A percentile compares a stretch with the other conserved stretches of the same genome.
phyloP scores from a whole-genome alignment of 306 rosid genomes.

The Begonia peltatifolia region DNA sequence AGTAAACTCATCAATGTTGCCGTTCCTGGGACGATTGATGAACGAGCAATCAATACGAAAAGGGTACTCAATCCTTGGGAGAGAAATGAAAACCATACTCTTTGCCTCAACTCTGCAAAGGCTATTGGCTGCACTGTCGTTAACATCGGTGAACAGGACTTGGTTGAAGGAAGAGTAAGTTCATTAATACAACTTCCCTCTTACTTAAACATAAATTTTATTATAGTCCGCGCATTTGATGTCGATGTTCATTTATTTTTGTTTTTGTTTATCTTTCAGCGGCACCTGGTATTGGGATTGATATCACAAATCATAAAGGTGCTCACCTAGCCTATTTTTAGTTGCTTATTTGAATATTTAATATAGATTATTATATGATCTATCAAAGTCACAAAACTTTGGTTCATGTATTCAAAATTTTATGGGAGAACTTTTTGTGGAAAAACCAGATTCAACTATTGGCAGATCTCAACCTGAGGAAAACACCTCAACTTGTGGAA shows the following conservation, averaged over 20 bases:
- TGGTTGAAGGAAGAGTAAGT: constrained; percentile 91
- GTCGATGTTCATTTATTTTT: constrained; percentile 9
- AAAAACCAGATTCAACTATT: constrained; percentile 75
- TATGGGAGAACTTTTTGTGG: constrained; percentile 4
- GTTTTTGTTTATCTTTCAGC: constrained; percentile 47
- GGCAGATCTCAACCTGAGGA: constrained; percentile 91
- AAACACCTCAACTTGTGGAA: constrained; percentile 95
- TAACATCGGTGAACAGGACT: constrained; percentile 85
- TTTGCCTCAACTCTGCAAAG: constrained; percentile 97
- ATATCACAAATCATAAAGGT: constrained; percentile 98
- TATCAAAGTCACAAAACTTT: too few relatives aligned
- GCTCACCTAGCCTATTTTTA: not conserved
- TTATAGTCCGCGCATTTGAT: not conserved
- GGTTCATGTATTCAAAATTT: too few relatives aligned
- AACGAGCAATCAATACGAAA: constrained; percentile 80
- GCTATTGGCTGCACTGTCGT: constrained; percentile 99
- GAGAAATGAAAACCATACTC: constrained; percentile 90
- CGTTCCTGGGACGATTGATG: constrained; percentile 96
- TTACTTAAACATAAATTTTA: not conserved
- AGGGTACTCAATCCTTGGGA: constrained; percentile 67
- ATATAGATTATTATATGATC: constrained; percentile 8
- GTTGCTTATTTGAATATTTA: not conserved
- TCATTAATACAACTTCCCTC: constrained; percentile 6
- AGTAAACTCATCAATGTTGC: constrained; percentile 98
- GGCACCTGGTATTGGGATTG: constrained; percentile 79